A percentile compares a stretch with the other conserved stretches of the same genome.
These are phyloP conservation scores for Ophiostoma angusticollis DNA, from an alignment of 2,329 filamentous ascomycete species.

Conservation along the genomic window DNA sequence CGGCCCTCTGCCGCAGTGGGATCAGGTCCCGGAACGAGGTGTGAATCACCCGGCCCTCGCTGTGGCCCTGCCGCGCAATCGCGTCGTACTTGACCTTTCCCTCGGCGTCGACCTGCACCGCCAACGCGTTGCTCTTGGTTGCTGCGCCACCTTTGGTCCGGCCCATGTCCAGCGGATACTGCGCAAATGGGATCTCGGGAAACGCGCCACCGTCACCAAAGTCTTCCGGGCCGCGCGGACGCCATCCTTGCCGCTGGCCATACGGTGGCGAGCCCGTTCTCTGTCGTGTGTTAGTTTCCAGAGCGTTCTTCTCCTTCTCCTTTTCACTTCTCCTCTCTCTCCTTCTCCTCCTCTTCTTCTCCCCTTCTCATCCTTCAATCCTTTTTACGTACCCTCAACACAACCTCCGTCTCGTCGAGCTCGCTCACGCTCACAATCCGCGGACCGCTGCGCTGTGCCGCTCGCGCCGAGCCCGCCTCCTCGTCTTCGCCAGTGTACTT, in stretches of 20 bases:
- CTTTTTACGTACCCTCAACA: conserved; percentile 47
- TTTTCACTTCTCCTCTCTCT: neutral
- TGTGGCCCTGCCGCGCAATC: conserved; percentile 81
- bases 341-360: conserved; percentile 12
- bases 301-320: neutral
- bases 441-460: conserved; percentile 65
- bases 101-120: conserved; percentile 80
- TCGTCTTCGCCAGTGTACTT: conserved; percentile 87
- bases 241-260: conserved; percentile 77
- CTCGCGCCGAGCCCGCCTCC: conserved; percentile 56
- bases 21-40: conserved; percentile 96
- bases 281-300: conserved; percentile 24
- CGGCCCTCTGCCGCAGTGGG: conserved; percentile 79
- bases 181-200: conserved; percentile 52
- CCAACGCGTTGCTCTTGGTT: conserved; percentile 68
- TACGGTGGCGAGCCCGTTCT: conserved; percentile 78
- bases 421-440: conserved; percentile 69
- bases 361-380: neutral
- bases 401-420: conserved; percentile 74
- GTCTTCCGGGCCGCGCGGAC: conserved; percentile 76
- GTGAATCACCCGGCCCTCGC: conserved; percentile 73
- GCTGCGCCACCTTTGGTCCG: conserved; percentile 35
- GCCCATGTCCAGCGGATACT: conserved; percentile 94
- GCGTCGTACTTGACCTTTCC: conserved; percentile 96
- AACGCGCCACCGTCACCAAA: conserved; percentile 78